Evolutionary conservation across 495 filamentous ascomycete genomes (phyloP), one percentile per base, ranked within the genome.

Genomic region (Rostrohypoxylon terebratum): DNA sequence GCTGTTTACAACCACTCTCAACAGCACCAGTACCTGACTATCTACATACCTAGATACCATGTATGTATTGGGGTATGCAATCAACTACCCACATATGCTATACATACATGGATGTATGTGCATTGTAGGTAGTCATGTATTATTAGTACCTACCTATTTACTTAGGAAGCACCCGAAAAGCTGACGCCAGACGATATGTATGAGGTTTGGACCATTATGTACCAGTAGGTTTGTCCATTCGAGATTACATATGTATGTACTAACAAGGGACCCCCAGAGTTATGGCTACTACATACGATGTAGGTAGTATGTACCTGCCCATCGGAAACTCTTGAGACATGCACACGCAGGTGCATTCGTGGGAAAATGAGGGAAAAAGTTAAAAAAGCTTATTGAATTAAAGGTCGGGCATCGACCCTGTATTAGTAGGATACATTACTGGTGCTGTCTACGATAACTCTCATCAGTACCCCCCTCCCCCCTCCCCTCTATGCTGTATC

Each of bases 371-470:
- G 23, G 38, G 36, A 58, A 58, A 61, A n/a, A n/a, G n/a, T n/a
- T n/a, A n/a, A n/a, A 51, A 62, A 68, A 62, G 45, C 50, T 69
- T 69, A 69, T 69, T 69, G 50, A 68, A 59, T 58, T 58, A 28
- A 68, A 60, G 31, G 36, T 5, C 28, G 28, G 3, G 28, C 6
- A 28, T 28, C 28, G 28, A 4, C 6, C 28, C 6, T 5, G 28
- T 28, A 28, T 28, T 28, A 28, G 28, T n/a, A n/a, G n/a, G n/a
- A n/a, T n/a, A n/a, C n/a, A n/a, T n/a, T n/a, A n/a, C n/a, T n/a
- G n/a, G n/a, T n/a, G n/a, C n/a, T n/a, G n/a, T n/a, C n/a, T n/a
- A n/a, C n/a, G n/a, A n/a, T n/a, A n/a, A n/a, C n/a, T n/a, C n/a
- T n/a, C n/a, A n/a, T n/a, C n/a, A n/a, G n/a, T n/a, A n/a, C n/a